These are phyloP conservation scores for Trichosporon sp. DNA, from an alignment of 1,284 basidiomycete species.

Conservation along the genomic window DNA sequence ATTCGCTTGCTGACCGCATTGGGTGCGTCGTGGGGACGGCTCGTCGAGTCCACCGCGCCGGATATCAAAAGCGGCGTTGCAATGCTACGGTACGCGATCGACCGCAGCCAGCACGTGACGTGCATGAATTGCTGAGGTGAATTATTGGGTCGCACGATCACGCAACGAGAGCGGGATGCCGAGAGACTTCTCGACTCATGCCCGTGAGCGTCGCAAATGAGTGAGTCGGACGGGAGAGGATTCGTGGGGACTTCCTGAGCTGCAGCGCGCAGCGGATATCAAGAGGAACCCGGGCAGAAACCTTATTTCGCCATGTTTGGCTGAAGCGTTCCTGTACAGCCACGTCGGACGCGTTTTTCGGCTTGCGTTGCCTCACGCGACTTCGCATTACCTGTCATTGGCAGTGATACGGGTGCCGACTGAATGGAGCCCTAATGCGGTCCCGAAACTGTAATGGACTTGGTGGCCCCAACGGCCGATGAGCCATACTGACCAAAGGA, in stretches of 20 bases:
- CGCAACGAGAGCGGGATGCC: not conserved
- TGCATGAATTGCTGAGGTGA: not conserved
- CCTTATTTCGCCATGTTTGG: not conserved
- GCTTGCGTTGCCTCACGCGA: not conserved
- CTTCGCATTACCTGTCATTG: not conserved
- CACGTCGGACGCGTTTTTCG: not conserved
- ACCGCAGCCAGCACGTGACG: not conserved
- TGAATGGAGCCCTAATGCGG: not conserved
- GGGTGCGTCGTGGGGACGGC: not conserved
- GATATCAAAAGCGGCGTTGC: not conserved
- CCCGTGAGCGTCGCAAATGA: not conserved
- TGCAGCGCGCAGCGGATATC: too few species aligned
- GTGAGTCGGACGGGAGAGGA: not conserved
- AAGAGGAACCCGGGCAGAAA: not conserved
- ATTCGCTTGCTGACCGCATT: not conserved
- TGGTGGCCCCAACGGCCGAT: too few species aligned
- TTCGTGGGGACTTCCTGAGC: not conserved
- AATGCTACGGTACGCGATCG: not conserved
- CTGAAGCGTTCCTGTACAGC: not conserved
- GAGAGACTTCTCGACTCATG: not conserved
- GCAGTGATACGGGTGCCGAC: not conserved
- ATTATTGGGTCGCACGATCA: not conserved
- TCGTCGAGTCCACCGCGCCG: not conserved
- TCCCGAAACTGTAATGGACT: too few species aligned
- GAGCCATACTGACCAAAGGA: too few species aligned